Conservation (phyloP, 225 moss, liverwort and hornwort species). For the Polytrichum commune region DNA sequence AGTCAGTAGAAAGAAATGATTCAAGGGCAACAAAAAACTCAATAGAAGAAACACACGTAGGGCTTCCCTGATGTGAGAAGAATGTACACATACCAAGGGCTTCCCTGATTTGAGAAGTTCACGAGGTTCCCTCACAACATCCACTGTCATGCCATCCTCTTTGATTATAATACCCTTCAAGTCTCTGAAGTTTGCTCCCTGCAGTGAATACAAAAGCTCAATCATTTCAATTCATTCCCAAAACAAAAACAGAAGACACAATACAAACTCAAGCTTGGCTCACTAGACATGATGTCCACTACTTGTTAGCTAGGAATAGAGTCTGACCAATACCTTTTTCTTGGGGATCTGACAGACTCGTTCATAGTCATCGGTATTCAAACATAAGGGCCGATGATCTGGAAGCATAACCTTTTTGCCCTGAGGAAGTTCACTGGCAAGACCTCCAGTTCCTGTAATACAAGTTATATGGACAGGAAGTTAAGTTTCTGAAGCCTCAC, state of each 20-base stretch:
- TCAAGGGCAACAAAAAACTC: no score
- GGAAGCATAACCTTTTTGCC: conserved; percentile 51
- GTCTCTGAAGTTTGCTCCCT: conserved; percentile 97
- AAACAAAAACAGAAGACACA: no score
- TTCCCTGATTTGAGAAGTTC: conserved; percentile 80
- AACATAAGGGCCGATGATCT: conserved; percentile 76
- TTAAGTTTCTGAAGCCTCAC: not conserved
- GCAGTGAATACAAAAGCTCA: not conserved
- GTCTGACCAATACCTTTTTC: conserved; percentile 51
- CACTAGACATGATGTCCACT: not conserved
- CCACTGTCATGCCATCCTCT: conserved; percentile 77
- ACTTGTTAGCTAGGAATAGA: not conserved
- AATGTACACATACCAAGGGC: conserved; percentile 59
- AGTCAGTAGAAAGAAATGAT: not conserved
- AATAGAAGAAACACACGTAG: no score
- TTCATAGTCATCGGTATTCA: conserved; percentile 76
- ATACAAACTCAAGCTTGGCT: no score
- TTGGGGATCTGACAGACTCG: conserved; percentile 79
- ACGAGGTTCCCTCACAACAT: conserved; percentile 73
- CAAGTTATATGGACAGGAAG: no score
- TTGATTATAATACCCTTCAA: conserved; percentile 70
- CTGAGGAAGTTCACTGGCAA: conserved; percentile 38
- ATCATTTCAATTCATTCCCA: not conserved
- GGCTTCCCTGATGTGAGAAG: no score
- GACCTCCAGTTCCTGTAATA: conserved; percentile 54